Conservation (phyloP, 345 rosid genomes). For the Eutrema japonicum region DNA sequence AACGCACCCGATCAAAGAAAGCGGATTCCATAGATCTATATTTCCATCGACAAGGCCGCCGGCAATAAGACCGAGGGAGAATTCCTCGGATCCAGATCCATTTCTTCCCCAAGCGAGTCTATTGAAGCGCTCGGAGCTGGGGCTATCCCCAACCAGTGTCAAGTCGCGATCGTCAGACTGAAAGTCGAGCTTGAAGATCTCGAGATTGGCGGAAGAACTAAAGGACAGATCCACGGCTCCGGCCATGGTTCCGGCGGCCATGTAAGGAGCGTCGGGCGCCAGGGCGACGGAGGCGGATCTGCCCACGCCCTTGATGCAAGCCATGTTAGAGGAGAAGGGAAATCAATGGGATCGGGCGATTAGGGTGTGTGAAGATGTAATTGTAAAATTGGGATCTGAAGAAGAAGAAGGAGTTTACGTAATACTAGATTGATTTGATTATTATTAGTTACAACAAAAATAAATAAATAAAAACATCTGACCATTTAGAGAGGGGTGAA, state of each 20-base stretch:
- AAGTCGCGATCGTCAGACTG: conserved; percentile 90
- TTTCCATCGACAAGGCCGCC: conserved; percentile 96
- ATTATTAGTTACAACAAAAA: neutral
- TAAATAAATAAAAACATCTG: neutral
- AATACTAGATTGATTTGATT: neutral
- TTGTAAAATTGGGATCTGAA: conserved; percentile 47
- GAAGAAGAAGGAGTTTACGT: conserved; percentile 22
- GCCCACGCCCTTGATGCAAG: conserved; percentile 85
- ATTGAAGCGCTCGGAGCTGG: conserved; percentile 93
- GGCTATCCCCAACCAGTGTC: conserved; percentile 71
- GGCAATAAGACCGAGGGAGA: conserved; percentile 82
- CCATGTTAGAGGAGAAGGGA: conserved; percentile 49
- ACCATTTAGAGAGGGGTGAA: conserved; percentile 7
- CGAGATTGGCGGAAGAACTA: conserved; percentile 89
- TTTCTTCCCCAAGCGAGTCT: conserved; percentile 91
- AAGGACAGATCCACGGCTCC: conserved; percentile 97
- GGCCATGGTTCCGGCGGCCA: conserved; percentile 99
- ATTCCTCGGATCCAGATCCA: conserved; percentile 85
- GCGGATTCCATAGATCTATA: conserved; percentile 91
- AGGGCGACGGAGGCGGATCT: conserved; percentile 97
- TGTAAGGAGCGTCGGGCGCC: conserved; percentile 92
- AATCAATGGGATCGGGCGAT: conserved; percentile 14
- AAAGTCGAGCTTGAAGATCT: conserved; percentile 96
- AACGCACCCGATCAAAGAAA: conserved; percentile 69
- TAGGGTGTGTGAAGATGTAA: conserved; percentile 15